phyloP scores from a whole-genome alignment of 176 grass and related monocot species.

The Coix lacrymajobi region DNA sequence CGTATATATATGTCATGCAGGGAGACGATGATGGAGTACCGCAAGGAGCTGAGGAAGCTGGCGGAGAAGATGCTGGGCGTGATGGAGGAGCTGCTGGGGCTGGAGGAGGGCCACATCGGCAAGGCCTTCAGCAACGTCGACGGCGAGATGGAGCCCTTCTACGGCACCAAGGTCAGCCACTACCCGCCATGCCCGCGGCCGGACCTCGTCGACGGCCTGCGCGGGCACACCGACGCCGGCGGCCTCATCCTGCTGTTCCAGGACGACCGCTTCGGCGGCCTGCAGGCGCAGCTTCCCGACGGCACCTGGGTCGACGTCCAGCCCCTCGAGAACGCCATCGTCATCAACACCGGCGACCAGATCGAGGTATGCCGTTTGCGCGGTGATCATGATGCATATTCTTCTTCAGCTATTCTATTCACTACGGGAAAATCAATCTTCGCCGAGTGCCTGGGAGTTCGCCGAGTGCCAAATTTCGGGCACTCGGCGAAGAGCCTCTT shows the following conservation, averaged over 20 bases:
- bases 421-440: too few species aligned
- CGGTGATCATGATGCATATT: neutral
- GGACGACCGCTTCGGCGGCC: slow-evolving; percentile 69
- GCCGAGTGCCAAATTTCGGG: too few species aligned
- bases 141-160: slow-evolving; percentile 47
- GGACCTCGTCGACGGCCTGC: slow-evolving; percentile 64
- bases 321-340: slow-evolving; percentile 74
- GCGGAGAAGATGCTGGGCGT: slow-evolving; percentile 55
- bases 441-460: too few species aligned
- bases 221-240: slow-evolving; percentile 88
- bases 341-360: slow-evolving; percentile 98
- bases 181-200: slow-evolving; percentile 73
- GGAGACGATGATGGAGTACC: slow-evolving; percentile 87
- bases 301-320: slow-evolving; percentile 77
- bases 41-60: slow-evolving; percentile 60
- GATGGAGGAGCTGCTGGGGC: slow-evolving; percentile 76
- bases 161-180: slow-evolving; percentile 70
- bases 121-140: slow-evolving; percentile 47
- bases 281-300: slow-evolving; percentile 60
- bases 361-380: slow-evolving; percentile 48
- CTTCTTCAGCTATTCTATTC: neutral
- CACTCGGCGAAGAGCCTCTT: too few species aligned
- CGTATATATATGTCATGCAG: slow-evolving; percentile 14
- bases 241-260: slow-evolving; percentile 91
- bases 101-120: slow-evolving; percentile 51